These are phyloP conservation scores for Aspergillus cejpii DNA, from an alignment of 2,329 filamentous ascomycete genomes.

Conservation along the genomic window DNA sequence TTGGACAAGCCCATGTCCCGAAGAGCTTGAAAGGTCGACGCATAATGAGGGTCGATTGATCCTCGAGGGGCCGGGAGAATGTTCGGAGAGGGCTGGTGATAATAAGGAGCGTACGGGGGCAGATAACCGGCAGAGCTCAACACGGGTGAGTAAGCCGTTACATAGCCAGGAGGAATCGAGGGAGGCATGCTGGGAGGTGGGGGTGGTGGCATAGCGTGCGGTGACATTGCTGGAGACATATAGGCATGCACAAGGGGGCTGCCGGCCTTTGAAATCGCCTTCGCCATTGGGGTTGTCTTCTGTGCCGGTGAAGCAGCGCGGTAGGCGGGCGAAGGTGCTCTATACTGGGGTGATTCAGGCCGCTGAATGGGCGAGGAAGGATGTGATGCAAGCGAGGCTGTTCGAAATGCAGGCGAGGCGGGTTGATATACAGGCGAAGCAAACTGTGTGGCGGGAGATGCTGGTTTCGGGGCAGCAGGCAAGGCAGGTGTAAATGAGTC, in stretches of 20 bases:
- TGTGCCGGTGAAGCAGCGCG: slow-evolving; percentile 13
- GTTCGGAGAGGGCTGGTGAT: slow-evolving; percentile 25
- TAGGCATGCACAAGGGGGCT: slow-evolving; percentile 36
- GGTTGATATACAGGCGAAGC: slow-evolving; percentile 8
- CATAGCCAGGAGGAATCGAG: slow-evolving; percentile 23
- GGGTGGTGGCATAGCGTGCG: slow-evolving; percentile 24
- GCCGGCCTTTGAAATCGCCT: slow-evolving; percentile 23
- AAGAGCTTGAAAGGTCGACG: slow-evolving; percentile 28
- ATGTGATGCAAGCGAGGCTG: slow-evolving; percentile 1
- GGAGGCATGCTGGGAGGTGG: slow-evolving; percentile 19
- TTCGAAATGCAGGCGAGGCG: slow-evolving; percentile 10
- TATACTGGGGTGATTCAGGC: slow-evolving; percentile 11
- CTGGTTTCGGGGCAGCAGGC: slow-evolving; percentile 8
- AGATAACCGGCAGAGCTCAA: slow-evolving; percentile 31
- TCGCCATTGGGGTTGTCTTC: slow-evolving; percentile 4
- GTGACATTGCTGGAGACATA: slow-evolving; percentile 33
- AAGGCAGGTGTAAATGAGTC: not conserved
- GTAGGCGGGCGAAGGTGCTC: slow-evolving; percentile 9
- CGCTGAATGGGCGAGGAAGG: not conserved
- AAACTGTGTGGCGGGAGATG: slow-evolving; percentile 11
- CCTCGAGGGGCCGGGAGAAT: slow-evolving; percentile 26
- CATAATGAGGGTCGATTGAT: slow-evolving; percentile 28
- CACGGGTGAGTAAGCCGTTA: slow-evolving; percentile 31
- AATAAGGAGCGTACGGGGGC: slow-evolving; percentile 29
- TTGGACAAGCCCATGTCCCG: slow-evolving; percentile 21